These are phyloP conservation scores for Malassezia brasiliensis DNA, from an alignment of 1,284 basidiomycete genomes.

Conservation along the genomic window DNA sequence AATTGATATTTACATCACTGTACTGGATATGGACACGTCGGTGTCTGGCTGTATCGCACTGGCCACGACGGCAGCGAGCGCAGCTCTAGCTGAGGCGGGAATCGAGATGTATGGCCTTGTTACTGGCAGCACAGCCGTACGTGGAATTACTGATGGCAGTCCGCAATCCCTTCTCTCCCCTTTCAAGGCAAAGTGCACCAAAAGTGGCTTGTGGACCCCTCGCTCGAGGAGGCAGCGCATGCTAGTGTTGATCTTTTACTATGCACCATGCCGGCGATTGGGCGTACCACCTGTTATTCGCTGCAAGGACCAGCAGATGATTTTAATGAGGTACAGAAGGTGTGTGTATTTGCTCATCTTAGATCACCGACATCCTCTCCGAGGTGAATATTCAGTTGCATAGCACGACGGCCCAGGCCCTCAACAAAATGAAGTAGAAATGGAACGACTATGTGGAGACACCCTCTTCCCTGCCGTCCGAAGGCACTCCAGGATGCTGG, in stretches of 20 bases:
- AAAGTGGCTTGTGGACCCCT: slow-evolving; percentile 16
- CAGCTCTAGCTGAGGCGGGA: slow-evolving; percentile 77
- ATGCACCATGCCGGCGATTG: slow-evolving; percentile 9
- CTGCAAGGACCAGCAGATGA: slow-evolving; percentile 9
- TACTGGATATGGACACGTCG: slow-evolving; percentile 81
- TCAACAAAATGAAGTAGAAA: not conserved
- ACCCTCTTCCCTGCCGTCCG: too few relatives aligned
- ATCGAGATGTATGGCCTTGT: slow-evolving; percentile 79
- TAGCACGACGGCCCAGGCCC: slow-evolving; percentile 7
- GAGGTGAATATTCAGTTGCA: not conserved
- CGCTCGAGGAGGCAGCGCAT: slow-evolving; percentile 6
- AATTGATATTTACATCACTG: slow-evolving; percentile 78
- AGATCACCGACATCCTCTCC: not conserved
- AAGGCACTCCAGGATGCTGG: too few relatives aligned
- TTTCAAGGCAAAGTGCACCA: not conserved
- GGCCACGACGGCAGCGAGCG: slow-evolving; percentile 74
- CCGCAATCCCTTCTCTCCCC: slow-evolving; percentile 1
- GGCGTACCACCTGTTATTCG: slow-evolving; percentile 12
- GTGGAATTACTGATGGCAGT: slow-evolving; percentile 1
- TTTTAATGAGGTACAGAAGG: not conserved
- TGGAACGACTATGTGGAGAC: too few relatives aligned
- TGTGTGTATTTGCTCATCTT: not conserved
- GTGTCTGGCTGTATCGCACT: slow-evolving; percentile 50
- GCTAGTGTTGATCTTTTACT: slow-evolving; percentile 6
- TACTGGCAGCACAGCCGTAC: slow-evolving; percentile 8